Conservation (phyloP, 129 eudicot species). For the Flaveria trinervia region DNA sequence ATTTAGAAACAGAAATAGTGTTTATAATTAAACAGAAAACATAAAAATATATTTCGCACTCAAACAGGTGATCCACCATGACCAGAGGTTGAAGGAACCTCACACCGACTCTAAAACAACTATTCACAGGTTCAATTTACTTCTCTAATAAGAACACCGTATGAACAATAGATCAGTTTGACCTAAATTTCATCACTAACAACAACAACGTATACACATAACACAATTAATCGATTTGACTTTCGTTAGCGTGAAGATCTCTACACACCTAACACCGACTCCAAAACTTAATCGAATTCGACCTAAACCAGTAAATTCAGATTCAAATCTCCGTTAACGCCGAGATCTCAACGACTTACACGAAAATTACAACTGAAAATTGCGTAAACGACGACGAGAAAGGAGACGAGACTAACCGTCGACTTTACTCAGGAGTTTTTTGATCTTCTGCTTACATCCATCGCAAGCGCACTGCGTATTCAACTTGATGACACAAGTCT, state of each 20-base stretch:
- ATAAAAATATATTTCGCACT: neutral
- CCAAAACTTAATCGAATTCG: too few species aligned
- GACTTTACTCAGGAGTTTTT: slow-evolving; percentile 63
- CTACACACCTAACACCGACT: too few species aligned
- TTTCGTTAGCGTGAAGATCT: neutral
- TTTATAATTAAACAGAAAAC: too few species aligned
- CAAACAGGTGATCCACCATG: neutral
- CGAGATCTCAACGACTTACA: neutral
- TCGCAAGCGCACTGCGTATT: slow-evolving; percentile 76
- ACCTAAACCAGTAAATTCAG: neutral
- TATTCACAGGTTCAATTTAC: neutral
- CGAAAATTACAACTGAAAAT: too few species aligned
- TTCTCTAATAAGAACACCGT: too few species aligned
- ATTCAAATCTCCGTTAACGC: too few species aligned
- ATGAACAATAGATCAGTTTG: too few species aligned
- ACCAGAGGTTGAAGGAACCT: neutral
- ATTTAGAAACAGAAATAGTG: too few species aligned
- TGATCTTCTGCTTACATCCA: slow-evolving; percentile 82
- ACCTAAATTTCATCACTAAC: neutral
- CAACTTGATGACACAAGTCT: slow-evolving; percentile 76
- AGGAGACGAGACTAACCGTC: slow-evolving; percentile 51
- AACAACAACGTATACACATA: neutral
- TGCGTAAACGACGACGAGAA: neutral
- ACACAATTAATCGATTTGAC: neutral
- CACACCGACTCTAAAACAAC: neutral